Evolutionary conservation across 345 rosid species (phyloP), one percentile per base, ranked within the genome.

Genomic region (Excoecaria agallocha): DNA sequence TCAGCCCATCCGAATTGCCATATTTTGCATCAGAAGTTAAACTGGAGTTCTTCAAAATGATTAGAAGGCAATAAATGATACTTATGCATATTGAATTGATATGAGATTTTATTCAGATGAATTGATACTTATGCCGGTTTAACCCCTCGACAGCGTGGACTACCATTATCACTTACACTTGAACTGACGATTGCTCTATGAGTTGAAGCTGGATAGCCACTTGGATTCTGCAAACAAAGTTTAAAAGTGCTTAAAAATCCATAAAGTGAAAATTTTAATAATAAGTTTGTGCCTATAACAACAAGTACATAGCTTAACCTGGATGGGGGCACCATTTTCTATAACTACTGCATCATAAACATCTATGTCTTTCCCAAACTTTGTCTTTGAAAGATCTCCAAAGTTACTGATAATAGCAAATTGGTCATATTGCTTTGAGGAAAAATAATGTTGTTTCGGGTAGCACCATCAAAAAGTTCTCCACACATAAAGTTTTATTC

Each of bases 381-480:
- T 89, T 68, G 96, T 93, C 82, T 93, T 90, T 73, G 90, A 73
- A 6, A 95, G 97, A 87, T 93, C 99, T 75, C 98, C 97, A 0
- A 94, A 95, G 85, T 95, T 95, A 45, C 99, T 97, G 75, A 93
- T 87, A 79, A 95, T 97, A 84, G 98, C 98, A 81, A 98, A 95
- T 61, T 86, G 91, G 63, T 78, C 89, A 73, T 87, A 93, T 87
- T 93, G 94, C 72, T 82, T 88, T 19, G 96, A n/a, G 97, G 66
- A 84, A 71, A 83, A 88, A 95, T 39, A 96, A 97, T 43, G 93
- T 92, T 48, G 78, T 88, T 84, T 88, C 88, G 68, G 99, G 97
- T 71, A 91, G 97, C 50, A 90, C 96, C 76, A 86, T 73, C 38
- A 91, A 90, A 55, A 95, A 97, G 84, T 95, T 95, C 85, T 93